These are phyloP conservation scores for Candida glaebosa DNA, from an alignment of 805 yeast species.

Conservation along the genomic window DNA sequence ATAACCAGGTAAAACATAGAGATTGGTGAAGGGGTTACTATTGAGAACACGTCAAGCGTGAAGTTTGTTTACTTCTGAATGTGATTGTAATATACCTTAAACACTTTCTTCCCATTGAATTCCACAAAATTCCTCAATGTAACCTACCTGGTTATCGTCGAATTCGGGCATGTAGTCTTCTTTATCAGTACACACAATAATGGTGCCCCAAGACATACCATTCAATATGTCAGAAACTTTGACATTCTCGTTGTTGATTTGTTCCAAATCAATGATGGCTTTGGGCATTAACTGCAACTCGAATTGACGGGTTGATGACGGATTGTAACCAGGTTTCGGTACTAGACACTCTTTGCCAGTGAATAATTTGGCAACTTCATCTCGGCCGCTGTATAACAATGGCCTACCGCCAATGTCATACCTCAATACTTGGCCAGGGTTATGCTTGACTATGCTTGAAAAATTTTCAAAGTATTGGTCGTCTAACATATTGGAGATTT, in stretches of 20 bases:
- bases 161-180: slow-evolving; percentile 59
- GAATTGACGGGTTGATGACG: slow-evolving; percentile 57
- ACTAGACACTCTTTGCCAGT: slow-evolving; percentile 21
- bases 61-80: too few species aligned
- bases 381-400: slow-evolving; percentile 64
- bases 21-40: background rate
- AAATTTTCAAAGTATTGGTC: slow-evolving; percentile 81
- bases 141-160: slow-evolving; percentile 70
- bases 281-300: slow-evolving; percentile 96
- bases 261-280: slow-evolving; percentile 78
- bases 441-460: slow-evolving; percentile 68
- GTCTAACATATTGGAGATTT: slow-evolving; percentile 44
- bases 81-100: too few species aligned
- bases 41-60: background rate
- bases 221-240: slow-evolving; percentile 42
- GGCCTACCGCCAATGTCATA: slow-evolving; percentile 82
- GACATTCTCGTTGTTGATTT: slow-evolving; percentile 22
- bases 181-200: slow-evolving; percentile 72
- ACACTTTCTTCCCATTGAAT: slow-evolving; percentile 75
- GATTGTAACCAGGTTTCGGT: slow-evolving; percentile 61
- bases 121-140: slow-evolving; percentile 74
- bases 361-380: slow-evolving; percentile 44
- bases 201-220: slow-evolving; percentile 99
- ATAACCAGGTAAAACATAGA: background rate
- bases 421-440: slow-evolving; percentile 83